A percentile compares a stretch with the other conserved stretches of the same genome.
These are phyloP conservation scores for Neopestalotiopsis sp. DNA, from an alignment of 2,329 filamentous ascomycete genomes.

Conservation along the genomic window DNA sequence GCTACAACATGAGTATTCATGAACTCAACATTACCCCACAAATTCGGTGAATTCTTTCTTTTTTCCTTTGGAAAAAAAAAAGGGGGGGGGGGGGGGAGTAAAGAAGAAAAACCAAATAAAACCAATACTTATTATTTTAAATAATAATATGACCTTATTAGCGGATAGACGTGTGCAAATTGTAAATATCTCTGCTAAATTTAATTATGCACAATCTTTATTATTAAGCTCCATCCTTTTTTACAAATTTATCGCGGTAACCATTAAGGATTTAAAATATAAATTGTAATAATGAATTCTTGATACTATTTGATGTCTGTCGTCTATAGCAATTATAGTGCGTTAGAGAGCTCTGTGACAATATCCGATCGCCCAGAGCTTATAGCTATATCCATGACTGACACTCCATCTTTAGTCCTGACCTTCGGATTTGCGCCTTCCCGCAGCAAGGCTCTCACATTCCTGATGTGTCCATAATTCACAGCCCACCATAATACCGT, in stretches of 20 bases:
- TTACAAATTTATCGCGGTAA: too few species aligned
- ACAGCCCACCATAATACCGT: conserved; percentile 13
- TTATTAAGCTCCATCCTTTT: too few species aligned
- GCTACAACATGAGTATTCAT: neutral
- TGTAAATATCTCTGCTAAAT: too few species aligned
- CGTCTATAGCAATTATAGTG: neutral
- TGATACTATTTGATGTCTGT: neutral
- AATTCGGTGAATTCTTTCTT: neutral
- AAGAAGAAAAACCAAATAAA: too few species aligned
- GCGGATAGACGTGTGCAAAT: too few species aligned
- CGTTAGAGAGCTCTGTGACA: neutral
- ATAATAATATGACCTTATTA: too few species aligned
- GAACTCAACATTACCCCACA: neutral
- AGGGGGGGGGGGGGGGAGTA: too few species aligned
- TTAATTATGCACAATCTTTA: too few species aligned
- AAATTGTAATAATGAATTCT: neutral
- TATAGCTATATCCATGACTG: conserved; percentile 4
- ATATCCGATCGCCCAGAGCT: neutral
- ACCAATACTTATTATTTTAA: too few species aligned
- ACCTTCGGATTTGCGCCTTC: conserved; percentile 6
- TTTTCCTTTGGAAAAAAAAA: too few species aligned
- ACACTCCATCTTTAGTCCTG: neutral
- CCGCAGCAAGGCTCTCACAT: neutral
- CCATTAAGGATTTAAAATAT: too few species aligned
- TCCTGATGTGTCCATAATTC: neutral